Base-by-base conservation (phyloP, 495 filamentous ascomycete genomes). In the Cercophora newfieldiana region DNA sequence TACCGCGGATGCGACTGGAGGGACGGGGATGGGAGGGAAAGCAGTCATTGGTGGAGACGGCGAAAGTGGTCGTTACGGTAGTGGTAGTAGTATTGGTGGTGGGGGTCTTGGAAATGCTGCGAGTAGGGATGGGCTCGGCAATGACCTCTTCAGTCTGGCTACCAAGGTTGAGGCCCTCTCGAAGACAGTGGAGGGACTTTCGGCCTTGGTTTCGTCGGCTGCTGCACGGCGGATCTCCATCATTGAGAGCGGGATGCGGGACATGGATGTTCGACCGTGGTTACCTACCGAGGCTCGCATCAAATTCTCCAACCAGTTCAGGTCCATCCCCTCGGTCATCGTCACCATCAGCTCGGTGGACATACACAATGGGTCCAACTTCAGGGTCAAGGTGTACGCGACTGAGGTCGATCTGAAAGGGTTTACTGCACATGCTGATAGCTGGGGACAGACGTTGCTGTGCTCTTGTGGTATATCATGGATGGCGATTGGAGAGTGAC, bases 221-320 rank as follows among this genome's bases (percentile, higher is more conserved):
- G 0, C 68, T 47, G 37, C 37, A 47, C 37, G 37, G 37, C 37
- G 37, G 37, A 47, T 53, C 21, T 53, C 50, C 21, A 22, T 22
- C 50, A 53, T 22, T 22, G 50, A 53, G 50, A 53, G 50, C 50
- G 50, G 50, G 50, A 53, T 53, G 50, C 50, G 50, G 50, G 50
- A 53, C 50, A 53, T 53, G 50, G 50, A 53, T 22, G 50, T 53
- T 53, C 50, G 50, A 22, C 50, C 50, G 50, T 53, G 50, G 50
- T 22, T 53, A 53, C 50, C 50, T 12, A 53, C 50, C 50, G 50
- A 53, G 21, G 50, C 50, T 12, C 50, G 21, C 10, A 22, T 53
- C 21, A 22, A 14, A 12, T 53, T 53, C 50, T 53, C 50, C 21
- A 53, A 53, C 8, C 8, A 53, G 50, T 53, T 53, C 50, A 53